These are phyloP conservation scores for Colletotrichum noveboracense DNA, from an alignment of 2,329 filamentous ascomycete species.

Conservation along the genomic window DNA sequence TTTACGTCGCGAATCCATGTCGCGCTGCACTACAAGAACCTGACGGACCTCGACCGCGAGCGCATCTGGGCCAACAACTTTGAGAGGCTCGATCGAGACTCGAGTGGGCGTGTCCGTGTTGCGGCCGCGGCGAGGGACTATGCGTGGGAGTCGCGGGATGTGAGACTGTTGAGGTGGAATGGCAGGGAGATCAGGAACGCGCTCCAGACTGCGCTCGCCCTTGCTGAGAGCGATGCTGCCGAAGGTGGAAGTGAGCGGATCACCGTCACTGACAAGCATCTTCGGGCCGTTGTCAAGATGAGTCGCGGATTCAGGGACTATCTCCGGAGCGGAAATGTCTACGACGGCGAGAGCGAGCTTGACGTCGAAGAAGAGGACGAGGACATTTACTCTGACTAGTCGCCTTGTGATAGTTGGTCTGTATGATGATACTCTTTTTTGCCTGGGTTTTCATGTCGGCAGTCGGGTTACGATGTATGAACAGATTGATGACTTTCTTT, in stretches of 20 bases:
- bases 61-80: constrained; percentile 34
- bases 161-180: constrained; percentile 26
- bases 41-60: constrained; percentile 29
- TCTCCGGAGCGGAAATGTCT: constrained; percentile 29
- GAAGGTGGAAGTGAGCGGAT: constrained; percentile 20
- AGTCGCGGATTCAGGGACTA: constrained; percentile 27
- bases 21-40: constrained; percentile 32
- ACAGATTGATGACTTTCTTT: not conserved
- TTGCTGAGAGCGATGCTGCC: constrained; percentile 29
- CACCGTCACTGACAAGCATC: constrained; percentile 25
- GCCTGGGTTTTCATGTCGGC: not conserved
- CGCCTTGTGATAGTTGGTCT: no score
- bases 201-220: constrained; percentile 37
- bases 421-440: not conserved
- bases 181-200: constrained; percentile 38
- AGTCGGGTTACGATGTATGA: not conserved
- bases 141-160: constrained; percentile 23
- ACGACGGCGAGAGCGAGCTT: constrained; percentile 17
- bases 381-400: constrained; percentile 4
- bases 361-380: constrained; percentile 16
- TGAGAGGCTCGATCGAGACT: constrained; percentile 29
- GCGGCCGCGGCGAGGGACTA: constrained; percentile 25
- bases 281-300: constrained; percentile 26
- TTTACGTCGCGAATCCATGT: constrained; percentile 36
- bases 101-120: constrained; percentile 27